Evolutionary conservation across 1,139 yeast genomes (phyloP).

Genomic region (Yamadazyma sp.): DNA sequence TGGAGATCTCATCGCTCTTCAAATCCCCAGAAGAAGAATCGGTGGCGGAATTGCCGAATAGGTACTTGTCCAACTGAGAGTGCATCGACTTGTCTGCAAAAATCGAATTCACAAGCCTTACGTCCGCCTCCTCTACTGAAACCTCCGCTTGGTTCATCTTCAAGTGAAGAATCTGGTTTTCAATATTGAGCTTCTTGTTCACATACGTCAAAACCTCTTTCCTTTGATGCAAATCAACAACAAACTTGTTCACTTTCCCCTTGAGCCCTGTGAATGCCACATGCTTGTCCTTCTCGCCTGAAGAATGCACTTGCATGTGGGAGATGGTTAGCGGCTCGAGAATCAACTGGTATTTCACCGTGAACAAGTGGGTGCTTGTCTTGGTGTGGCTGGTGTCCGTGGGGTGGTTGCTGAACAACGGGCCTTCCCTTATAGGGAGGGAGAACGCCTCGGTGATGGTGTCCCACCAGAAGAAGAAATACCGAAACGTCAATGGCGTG

Average conservation of each 20-base stretch:
- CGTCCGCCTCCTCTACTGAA: conserved; percentile 68
- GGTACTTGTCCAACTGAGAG: conserved; percentile 41
- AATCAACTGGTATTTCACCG: conserved; percentile 77
- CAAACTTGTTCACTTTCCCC: conserved; percentile 63
- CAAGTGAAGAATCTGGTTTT: conserved; percentile 56
- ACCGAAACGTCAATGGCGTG: conserved; percentile 65
- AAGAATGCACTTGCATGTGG: conserved; percentile 66
- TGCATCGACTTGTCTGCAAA: conserved; percentile 58
- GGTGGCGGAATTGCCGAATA: conserved; percentile 24
- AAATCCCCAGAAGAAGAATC: conserved; percentile 17
- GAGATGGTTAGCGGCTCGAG: conserved; percentile 73
- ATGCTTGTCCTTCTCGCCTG: conserved; percentile 42
- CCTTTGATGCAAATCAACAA: conserved; percentile 80
- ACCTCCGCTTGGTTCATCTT: conserved; percentile 78
- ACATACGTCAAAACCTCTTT: conserved; percentile 65
- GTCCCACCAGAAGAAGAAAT: conserved; percentile 84
- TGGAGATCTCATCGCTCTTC: conserved; percentile 3
- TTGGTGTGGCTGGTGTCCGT: conserved; percentile 44
- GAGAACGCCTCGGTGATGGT: conserved; percentile 69
- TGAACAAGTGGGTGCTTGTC: conserved; percentile 75
- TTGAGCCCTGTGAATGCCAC: conserved; percentile 78
- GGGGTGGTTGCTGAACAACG: conserved; percentile 47
- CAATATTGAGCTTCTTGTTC: conserved; percentile 56
- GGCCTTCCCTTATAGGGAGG: conserved; percentile 75
- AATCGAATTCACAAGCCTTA: conserved; percentile 67